Conservation (phyloP, 2,329 filamentous ascomycete species). For the Chaetomium sp. region DNA sequence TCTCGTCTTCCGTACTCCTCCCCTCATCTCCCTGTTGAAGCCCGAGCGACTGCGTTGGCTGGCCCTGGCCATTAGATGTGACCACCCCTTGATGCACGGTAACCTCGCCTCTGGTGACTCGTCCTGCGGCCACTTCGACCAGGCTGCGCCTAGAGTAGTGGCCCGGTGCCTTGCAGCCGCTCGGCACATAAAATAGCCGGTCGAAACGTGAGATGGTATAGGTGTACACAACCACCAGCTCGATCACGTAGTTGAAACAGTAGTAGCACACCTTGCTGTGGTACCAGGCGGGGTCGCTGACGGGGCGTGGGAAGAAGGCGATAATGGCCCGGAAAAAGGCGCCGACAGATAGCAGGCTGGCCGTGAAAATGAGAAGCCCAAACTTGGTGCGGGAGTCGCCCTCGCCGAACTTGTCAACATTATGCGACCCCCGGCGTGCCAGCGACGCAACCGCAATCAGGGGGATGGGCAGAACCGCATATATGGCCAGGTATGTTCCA, state of each 20-base stretch:
- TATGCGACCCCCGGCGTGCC: slow-evolving; percentile 32
- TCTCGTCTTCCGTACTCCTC: no score
- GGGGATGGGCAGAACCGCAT: slow-evolving; percentile 61
- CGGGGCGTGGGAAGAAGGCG: slow-evolving; percentile 45
- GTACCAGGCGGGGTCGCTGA: slow-evolving; percentile 58
- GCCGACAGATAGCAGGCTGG: slow-evolving; percentile 58
- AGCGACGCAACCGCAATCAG: slow-evolving; percentile 46
- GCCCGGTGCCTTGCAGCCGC: slow-evolving; percentile 57
- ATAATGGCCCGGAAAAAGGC: slow-evolving; percentile 62
- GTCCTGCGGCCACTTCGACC: background rate
- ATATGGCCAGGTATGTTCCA: slow-evolving; percentile 53
- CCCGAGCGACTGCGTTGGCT: no score
- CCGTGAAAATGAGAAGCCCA: slow-evolving; percentile 53
- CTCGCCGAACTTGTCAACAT: slow-evolving; percentile 55
- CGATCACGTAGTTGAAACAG: slow-evolving; percentile 68
- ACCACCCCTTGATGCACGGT: no score
- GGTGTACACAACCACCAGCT: slow-evolving; percentile 61
- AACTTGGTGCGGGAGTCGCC: slow-evolving; percentile 63
- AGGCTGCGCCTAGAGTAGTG: slow-evolving; percentile 32
- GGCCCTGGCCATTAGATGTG: no score
- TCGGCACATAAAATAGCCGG: slow-evolving; percentile 65
- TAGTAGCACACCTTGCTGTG: slow-evolving; percentile 70
- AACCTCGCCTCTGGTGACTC: no score
- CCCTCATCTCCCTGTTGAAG: no score
- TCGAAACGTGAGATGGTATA: slow-evolving; percentile 67